phyloP scores from a whole-genome alignment of 192 early-diverging fungal genomes.

The Backusella macrospora region DNA sequence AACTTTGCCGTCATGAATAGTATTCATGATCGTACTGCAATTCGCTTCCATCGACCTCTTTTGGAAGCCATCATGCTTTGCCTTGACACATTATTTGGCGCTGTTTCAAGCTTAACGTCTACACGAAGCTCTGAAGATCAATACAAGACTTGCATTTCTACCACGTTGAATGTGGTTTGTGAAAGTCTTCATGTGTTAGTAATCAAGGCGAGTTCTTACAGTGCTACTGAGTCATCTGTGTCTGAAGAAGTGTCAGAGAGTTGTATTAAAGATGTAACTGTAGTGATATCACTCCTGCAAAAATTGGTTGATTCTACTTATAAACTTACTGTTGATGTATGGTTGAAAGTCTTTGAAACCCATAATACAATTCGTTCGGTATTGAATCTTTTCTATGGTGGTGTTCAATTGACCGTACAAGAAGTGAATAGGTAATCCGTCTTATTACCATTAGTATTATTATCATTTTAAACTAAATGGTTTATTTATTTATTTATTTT shows the following conservation, averaged over 20 bases:
- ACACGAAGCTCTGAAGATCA: not conserved
- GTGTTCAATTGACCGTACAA: conserved; percentile 38
- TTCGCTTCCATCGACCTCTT: conserved; percentile 37
- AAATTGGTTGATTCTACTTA: conserved; percentile 44
- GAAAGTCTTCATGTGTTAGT: conserved; percentile 31
- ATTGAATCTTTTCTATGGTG: conserved; percentile 38
- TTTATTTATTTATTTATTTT: not conserved
- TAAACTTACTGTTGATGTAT: conserved; percentile 38
- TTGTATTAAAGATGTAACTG: conserved; percentile 43
- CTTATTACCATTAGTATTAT: too few species aligned
- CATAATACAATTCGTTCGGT: conserved; percentile 42
- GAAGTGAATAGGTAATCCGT: conserved; percentile 39
- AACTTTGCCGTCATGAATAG: conserved; percentile 27
- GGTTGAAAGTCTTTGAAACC: conserved; percentile 40
- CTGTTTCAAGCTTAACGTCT: not conserved
- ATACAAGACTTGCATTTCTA: conserved; percentile 10
- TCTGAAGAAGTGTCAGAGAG: conserved; percentile 35
- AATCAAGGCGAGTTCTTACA: conserved; percentile 9
- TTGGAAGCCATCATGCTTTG: conserved; percentile 42
- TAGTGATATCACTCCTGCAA: conserved; percentile 45
- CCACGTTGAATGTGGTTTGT: conserved; percentile 2
- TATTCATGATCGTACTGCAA: conserved; percentile 11
- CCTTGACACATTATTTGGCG: conserved; percentile 29
- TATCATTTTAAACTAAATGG: not conserved
- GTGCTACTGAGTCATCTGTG: conserved; percentile 15